phyloP scores from a whole-genome alignment of 2,329 filamentous ascomycete genomes.

The Emmonsia crescens region DNA sequence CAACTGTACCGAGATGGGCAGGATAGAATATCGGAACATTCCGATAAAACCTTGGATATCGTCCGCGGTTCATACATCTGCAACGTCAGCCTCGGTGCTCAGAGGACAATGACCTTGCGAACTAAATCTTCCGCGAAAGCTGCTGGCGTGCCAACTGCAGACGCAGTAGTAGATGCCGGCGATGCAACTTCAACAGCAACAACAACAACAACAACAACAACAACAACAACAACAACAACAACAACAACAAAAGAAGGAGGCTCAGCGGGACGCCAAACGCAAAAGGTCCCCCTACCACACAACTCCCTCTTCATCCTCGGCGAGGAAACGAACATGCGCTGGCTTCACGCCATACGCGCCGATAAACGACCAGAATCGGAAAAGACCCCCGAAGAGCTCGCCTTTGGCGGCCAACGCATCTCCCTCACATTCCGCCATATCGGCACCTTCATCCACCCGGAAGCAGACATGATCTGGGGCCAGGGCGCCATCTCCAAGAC shows the following conservation, averaged over 20 bases:
- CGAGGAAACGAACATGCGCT: constrained; percentile 66
- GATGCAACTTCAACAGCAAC: constrained; percentile 9
- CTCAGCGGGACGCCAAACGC: constrained; percentile 42
- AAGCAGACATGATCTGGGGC: constrained; percentile 69
- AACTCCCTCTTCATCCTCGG: constrained; percentile 83
- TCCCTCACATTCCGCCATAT: constrained; percentile 86
- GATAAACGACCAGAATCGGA: constrained; percentile 65
- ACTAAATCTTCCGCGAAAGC: constrained; percentile 45
- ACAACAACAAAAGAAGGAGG: too few species aligned
- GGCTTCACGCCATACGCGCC: constrained; percentile 84
- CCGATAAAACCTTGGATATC: constrained; percentile 93
- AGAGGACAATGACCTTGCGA: constrained; percentile 79
- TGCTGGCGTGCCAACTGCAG: not conserved
- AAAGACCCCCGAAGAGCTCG: constrained; percentile 59
- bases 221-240: too few species aligned
- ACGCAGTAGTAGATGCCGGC: not conserved
- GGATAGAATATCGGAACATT: constrained; percentile 93
- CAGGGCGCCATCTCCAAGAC: constrained; percentile 71
- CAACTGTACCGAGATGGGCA: constrained; percentile 82
- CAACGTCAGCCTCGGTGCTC: constrained; percentile 86
- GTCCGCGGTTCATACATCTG: constrained; percentile 70
- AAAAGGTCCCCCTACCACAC: constrained; percentile 67
- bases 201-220: too few species aligned
- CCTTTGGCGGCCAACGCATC: constrained; percentile 67
- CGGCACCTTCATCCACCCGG: constrained; percentile 64